Evolutionary conservation across 176 grass and related monocot species (phyloP).

Genomic region (Thinopyrum elongatum): DNA sequence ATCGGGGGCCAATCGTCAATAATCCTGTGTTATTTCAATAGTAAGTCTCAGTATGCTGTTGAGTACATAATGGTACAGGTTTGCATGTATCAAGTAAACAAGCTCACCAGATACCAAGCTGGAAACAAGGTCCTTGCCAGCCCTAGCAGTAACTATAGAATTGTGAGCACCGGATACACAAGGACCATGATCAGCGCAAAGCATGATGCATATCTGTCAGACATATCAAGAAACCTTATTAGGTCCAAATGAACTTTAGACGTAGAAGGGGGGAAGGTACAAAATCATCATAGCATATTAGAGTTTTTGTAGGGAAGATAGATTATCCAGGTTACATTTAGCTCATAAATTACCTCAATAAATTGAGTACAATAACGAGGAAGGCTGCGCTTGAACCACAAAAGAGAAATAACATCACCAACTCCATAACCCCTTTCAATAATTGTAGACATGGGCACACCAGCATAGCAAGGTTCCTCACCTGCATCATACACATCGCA

Average conservation of each 20-base stretch:
- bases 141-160: slow-evolving; percentile 91
- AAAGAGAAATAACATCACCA: slow-evolving; percentile 98
- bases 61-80: not conserved
- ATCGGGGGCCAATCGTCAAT: slow-evolving; percentile 95
- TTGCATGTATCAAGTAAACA: slow-evolving; percentile 26
- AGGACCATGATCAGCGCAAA: slow-evolving; percentile 96
- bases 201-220: slow-evolving; percentile 90
- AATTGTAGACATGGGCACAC: slow-evolving; percentile 98
- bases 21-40: slow-evolving; percentile 54
- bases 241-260: slow-evolving; percentile 19
- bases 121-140: slow-evolving; percentile 95
- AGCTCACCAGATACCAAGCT: slow-evolving; percentile 94
- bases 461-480: slow-evolving; percentile 97
- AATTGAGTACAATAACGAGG: slow-evolving; percentile 98
- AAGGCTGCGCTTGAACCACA: slow-evolving; percentile 99
- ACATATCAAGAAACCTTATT: slow-evolving; percentile 18
- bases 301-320: not conserved
- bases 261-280: not conserved
- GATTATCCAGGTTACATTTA: slow-evolving; percentile 12
- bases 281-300: not conserved
- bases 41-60: not conserved
- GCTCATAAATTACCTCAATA: slow-evolving; percentile 67
- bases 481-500: slow-evolving; percentile 50
- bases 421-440: slow-evolving; percentile 90
- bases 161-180: slow-evolving; percentile 99